Evolutionary conservation across 768 basidiomycete species (phyloP), one percentile per base, ranked within the genome.

Genomic region (Scleroderma citrinum): DNA sequence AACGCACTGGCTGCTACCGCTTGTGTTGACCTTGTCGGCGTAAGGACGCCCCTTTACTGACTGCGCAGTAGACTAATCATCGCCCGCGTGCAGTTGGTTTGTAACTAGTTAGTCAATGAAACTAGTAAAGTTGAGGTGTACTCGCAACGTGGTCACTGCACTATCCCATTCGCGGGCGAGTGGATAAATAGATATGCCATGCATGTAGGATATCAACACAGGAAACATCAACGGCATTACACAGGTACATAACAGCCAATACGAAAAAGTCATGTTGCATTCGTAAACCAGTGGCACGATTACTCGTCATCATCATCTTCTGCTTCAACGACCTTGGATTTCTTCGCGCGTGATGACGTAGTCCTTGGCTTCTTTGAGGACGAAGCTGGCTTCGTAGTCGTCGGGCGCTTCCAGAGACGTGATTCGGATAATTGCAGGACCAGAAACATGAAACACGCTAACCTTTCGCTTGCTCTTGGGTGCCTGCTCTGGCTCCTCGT

Each of bases 391-490:
- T 79, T 81, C 10, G 71, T 59, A 30, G 71, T 54, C 11, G 65
- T 63, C 4, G 75, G 68, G 48, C 71, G 72, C 76, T 78, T 52
- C 20, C 23, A 42, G 38, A 39, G 26, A 41, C 11, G 14, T 46
- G 24, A 39, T 43, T 17, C 37, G 29, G 61, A 49, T 48, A 50
- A 48, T 10, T 29, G 38, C 3, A 32, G 32, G 41, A 24, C 23
- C 17, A 38, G 34, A 41, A 19, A 37, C n/a, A 30, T 7, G 12
- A 3, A 38, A 12, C 1, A 8, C 16, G 19, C 69, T 19, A 57
- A 82, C 85, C 81, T 87, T 85, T 69, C 84, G 82, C 69, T 89
- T 90, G 72, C 82, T 86, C 58, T 60, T 61, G 10, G 49, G 48
- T 17, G 63, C 65, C 55, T 63, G 63, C 8, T 70, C 71, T 7